Evolutionary conservation across 2,329 filamentous ascomycete species (phyloP).

Genomic region (Lasiodiplodia citricola): DNA sequence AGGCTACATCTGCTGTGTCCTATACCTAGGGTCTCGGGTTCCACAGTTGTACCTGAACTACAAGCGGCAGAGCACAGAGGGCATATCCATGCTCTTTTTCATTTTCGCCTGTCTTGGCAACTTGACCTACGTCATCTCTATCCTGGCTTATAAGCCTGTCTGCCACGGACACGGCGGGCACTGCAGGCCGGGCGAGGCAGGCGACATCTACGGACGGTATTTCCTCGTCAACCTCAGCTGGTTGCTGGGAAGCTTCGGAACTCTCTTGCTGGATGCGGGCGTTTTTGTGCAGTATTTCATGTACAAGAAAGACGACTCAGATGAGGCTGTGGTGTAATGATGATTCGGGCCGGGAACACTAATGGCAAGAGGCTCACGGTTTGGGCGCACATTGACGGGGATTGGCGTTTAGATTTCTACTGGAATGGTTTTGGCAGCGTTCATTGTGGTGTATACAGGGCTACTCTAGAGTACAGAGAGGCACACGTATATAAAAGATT

Average conservation of each 20-base stretch:
- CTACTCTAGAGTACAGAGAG: not conserved
- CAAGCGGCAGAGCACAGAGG: conserved; percentile 89
- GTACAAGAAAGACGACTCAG: conserved; percentile 59
- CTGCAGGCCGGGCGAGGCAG: conserved; percentile 71
- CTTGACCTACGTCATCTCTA: conserved; percentile 88
- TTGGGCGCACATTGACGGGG: not conserved
- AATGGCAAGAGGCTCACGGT: not conserved
- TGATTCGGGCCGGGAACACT: not conserved
- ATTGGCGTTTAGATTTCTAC: not conserved
- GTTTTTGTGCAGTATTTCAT: conserved; percentile 94
- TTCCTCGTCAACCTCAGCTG: conserved; percentile 90
- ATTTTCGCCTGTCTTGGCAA: conserved; percentile 96
- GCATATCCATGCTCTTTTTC: conserved; percentile 93
- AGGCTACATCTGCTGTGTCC: conserved; percentile 85
- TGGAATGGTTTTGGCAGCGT: not conserved
- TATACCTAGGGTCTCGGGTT: conserved; percentile 88
- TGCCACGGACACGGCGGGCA: conserved; percentile 53
- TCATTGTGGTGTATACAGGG: not conserved
- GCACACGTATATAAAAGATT: not conserved
- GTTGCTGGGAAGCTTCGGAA: conserved; percentile 88
- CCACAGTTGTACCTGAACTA: conserved; percentile 94
- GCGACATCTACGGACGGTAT: conserved; percentile 74
- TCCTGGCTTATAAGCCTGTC: conserved; percentile 83
- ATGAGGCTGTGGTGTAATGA: conserved; percentile 9
- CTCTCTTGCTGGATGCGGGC: conserved; percentile 79